A percentile compares a stretch with the other conserved stretches of the same genome.
Conservation (phyloP, 371 early-diverging fungal genomes). For the Mucor mucedo region DNA sequence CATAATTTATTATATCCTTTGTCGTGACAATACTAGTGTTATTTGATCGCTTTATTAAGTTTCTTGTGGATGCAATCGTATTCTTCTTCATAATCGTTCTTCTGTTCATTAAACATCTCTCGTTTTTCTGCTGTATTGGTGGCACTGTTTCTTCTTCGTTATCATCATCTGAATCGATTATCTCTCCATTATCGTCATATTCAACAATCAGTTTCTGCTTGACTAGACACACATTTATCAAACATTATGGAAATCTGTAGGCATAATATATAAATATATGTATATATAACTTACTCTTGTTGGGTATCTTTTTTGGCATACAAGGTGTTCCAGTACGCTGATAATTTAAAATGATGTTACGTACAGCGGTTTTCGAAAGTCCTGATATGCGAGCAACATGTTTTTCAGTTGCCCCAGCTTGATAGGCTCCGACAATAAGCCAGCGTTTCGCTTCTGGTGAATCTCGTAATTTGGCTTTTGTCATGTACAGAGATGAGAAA, state of each 20-base stretch:
- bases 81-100: constrained; percentile 8
- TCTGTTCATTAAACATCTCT: not conserved
- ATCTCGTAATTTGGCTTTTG: constrained; percentile 10
- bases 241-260: not conserved
- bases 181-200: constrained; percentile 52
- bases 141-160: constrained; percentile 21
- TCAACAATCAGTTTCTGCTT: constrained; percentile 49
- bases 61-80: not conserved
- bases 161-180: constrained; percentile 39
- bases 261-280: not conserved
- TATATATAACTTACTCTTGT: constrained; percentile 33
- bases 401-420: constrained; percentile 54
- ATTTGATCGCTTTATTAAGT: not conserved
- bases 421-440: constrained; percentile 53
- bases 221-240: constrained; percentile 18
- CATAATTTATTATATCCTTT: constrained; percentile 23
- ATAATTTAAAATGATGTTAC: constrained; percentile 49
- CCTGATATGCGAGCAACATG: constrained; percentile 49
- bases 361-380: constrained; percentile 50
- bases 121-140: not conserved
- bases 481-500: constrained; percentile 3
- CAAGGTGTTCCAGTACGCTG: constrained; percentile 47
- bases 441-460: constrained; percentile 51
- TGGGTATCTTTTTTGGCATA: constrained; percentile 42
- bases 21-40: constrained; percentile 8